Evolutionary conservation across 2,329 filamentous ascomycete genomes (phyloP).

Genomic region (Didymella lethalis): DNA sequence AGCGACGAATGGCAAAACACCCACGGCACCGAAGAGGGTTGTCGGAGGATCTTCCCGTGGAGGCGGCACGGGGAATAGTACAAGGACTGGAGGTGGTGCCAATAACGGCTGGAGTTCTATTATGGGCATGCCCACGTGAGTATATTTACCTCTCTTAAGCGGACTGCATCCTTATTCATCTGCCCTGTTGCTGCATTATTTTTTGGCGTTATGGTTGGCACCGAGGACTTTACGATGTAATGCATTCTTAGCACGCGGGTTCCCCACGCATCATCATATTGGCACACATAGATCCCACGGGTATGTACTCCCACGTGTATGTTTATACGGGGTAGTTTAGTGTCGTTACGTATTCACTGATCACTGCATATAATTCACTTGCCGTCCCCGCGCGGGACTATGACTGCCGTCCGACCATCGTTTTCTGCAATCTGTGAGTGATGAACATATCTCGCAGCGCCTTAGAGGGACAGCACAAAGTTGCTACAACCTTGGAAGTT

Average conservation of each 20-base stretch:
- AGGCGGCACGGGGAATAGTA: conserved; percentile 12
- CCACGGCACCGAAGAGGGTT: conserved; percentile 19
- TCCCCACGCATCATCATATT: not conserved
- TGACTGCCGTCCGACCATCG: not conserved
- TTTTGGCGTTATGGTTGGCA: conserved; percentile 9
- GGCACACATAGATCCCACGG: not conserved
- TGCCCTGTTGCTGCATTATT: not conserved
- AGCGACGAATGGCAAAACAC: conserved; percentile 21
- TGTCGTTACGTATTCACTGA: not conserved
- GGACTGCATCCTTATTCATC: not conserved
- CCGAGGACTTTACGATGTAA: not conserved
- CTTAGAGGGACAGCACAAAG: too few relatives aligned
- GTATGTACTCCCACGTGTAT: not conserved
- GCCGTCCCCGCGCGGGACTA: not conserved
- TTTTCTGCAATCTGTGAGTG: not conserved
- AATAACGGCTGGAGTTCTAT: conserved; percentile 26
- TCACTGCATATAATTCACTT: not conserved
- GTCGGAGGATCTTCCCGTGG: conserved; percentile 23
- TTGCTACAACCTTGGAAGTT: too few relatives aligned
- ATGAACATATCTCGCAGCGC: not conserved
- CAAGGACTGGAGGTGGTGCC: conserved; percentile 4
- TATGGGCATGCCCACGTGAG: conserved; percentile 42
- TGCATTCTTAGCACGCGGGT: not conserved
- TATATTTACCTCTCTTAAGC: not conserved
- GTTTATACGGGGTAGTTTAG: not conserved